Evolutionary conservation across 495 filamentous ascomycete genomes (phyloP), one percentile per base, ranked within the genome.

Genomic region (Aspergillus affinis): DNA sequence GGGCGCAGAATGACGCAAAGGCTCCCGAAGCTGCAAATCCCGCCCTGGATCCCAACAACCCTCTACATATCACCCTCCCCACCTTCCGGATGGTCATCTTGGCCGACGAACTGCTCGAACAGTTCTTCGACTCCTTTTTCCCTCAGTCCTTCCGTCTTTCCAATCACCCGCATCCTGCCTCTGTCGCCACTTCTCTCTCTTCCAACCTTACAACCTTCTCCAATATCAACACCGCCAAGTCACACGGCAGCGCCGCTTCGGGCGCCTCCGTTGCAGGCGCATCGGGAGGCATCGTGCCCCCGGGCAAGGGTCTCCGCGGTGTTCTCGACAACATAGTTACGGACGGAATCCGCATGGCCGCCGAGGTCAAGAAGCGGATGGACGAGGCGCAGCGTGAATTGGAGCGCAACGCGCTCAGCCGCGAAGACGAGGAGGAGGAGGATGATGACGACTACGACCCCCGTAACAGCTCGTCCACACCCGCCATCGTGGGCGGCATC

Each of bases 51-150:
- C 94, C 94, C 0, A 84, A 88, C 48, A 92, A 94, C 58, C 94
- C 94, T 0, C 83, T 98, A 0, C 88, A 96, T 72, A 97, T 98
- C 69, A 98, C 95, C 8, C 86, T 98, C 9, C 95, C 95, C 0
- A 98, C 94, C 20, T 98, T 98, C 82, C 89, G 94, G 64, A 98
- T 98, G 94, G 91, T 98, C 23, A 88, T 98, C 48, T 84, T 98
- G 20, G 94, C 94, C 58, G 94, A 98, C 71, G 94, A 98, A 67
- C 82, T 93, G 3, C 85, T 98, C 13, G 93, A 98, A 67, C 87
- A 91, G 64, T 98, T 98, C 74, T 98, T 98, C 71, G 94, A 98
- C 73, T 87, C 81, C 32, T 85, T 84, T 59, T 89, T 91, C 76
- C 81, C 86, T 0, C 84, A 84, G 61, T 89, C 85, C n/a, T 90